These are phyloP conservation scores for Cordyceps javanica DNA, from an alignment of 2,329 filamentous ascomycete genomes.

Conservation along the genomic window DNA sequence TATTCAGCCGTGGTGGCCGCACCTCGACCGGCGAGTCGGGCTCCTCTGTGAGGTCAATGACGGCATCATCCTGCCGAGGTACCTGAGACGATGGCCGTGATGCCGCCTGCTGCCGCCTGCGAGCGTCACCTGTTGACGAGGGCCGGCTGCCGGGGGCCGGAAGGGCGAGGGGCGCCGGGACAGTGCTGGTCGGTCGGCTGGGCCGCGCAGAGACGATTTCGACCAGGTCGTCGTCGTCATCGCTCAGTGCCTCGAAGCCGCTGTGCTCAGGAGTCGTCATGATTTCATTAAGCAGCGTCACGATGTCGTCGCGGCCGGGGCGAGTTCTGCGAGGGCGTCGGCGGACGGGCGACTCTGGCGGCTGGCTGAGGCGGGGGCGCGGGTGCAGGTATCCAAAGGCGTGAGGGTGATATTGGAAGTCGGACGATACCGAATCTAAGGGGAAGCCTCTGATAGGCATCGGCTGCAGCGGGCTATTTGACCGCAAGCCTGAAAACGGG, in stretches of 20 bases:
- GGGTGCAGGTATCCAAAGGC: neutral
- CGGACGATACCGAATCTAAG: neutral
- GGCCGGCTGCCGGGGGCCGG: neutral
- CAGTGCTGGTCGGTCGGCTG: neutral
- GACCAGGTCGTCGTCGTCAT: constrained; percentile 29
- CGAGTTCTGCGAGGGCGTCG: neutral
- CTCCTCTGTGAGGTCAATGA: constrained; percentile 47
- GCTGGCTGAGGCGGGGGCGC: neutral
- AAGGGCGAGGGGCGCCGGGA: neutral
- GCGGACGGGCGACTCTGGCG: neutral
- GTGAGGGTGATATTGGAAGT: neutral
- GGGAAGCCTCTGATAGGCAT: constrained; percentile 3
- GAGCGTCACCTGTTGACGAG: neutral
- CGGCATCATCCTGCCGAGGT: constrained; percentile 17
- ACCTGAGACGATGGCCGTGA: constrained; percentile 12
- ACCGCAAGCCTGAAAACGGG: neutral
- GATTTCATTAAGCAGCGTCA: neutral
- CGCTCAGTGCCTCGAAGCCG: neutral
- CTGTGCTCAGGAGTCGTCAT: neutral
- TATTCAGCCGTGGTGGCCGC: constrained; percentile 24
- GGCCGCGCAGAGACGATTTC: constrained; percentile 21
- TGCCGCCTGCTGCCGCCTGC: constrained; percentile 9
- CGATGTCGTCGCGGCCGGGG: neutral
- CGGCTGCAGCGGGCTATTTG: neutral
- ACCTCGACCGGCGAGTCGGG: constrained; percentile 40